Evolutionary conservation across 768 basidiomycete genomes (phyloP), one percentile per base, ranked within the genome.

Genomic region (Lentinula edodes): DNA sequence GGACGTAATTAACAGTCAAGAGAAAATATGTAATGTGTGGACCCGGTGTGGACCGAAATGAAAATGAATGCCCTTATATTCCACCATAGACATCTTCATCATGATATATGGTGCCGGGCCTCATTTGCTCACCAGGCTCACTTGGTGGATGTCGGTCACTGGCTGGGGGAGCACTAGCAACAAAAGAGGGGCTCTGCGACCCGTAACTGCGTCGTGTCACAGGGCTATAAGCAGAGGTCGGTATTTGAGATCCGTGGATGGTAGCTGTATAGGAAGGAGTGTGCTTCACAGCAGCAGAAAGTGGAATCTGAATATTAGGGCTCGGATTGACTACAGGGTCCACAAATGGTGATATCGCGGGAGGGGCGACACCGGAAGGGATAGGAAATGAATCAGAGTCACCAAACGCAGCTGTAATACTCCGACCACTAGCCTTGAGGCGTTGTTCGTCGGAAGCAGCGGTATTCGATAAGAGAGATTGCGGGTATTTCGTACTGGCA

Each of bases 1-100:
- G 39, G 13, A 16, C 46, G 18, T 16, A 48, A 8, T 23, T 15
- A 10, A 32, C 28, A 45, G 43, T 18, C 15, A n/a, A 45, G n/a
- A 10, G 20, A 23, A 48, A 16, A 23, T 20, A 0, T 48, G 8
- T 2, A 20, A 16, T 13, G 32, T 23, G 18, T 20, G 5, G 5
- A 6, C 13, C 13, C 20, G 28, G 32, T 15, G 28, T 7, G 12
- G 63, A 55, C 5, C 58, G 66, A 34, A 67, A 51, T 13, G 46
- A 48, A 34, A 67, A 51, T 13, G 46, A 48, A 48, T 62, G 62
- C 15, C 61, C 60, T 76, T 70, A 84, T 65, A 85, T 79, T 20
- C 83, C 83, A 41, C 71, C 78, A 61, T 84, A 84, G 48, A 79
- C 80, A 57, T 84, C 83, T 36, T 80, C 78, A 36, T 80, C 79